Conservation (phyloP, 1,284 basidiomycete species). For the Entoloma clypeatum region DNA sequence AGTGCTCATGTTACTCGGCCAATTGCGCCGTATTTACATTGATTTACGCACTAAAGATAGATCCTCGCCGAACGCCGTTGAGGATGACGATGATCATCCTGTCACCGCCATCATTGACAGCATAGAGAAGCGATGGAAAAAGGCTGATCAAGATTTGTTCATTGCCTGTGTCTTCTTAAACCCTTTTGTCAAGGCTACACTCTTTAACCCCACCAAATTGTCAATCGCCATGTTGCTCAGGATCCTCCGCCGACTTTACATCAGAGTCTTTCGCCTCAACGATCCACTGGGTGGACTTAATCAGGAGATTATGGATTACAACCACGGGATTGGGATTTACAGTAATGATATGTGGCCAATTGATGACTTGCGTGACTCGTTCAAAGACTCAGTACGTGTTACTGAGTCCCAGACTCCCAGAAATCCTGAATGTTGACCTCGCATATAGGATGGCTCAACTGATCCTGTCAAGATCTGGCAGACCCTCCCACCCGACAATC, state of each 20-base stretch:
- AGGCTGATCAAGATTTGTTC: slow-evolving; percentile 10
- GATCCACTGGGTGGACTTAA: background rate
- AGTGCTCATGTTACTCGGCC: slow-evolving; percentile 7
- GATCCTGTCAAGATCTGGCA: background rate
- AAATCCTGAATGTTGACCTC: too few species aligned
- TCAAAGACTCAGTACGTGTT: background rate
- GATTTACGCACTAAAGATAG: background rate
- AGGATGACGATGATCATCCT: slow-evolving; percentile 3
- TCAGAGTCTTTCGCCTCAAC: background rate
- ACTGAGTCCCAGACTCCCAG: too few species aligned
- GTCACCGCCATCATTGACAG: slow-evolving; percentile 5
- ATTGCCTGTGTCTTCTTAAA: slow-evolving; percentile 7
- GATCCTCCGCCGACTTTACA: background rate
- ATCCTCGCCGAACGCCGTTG: background rate
- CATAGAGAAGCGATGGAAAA: slow-evolving; percentile 8
- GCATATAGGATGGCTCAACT: slow-evolving; percentile 1
- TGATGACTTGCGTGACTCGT: background rate
- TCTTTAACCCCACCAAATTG: background rate
- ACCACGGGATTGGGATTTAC: background rate
- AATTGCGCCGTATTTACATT: slow-evolving; percentile 3
- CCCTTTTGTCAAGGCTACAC: slow-evolving; percentile 2
- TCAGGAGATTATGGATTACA: background rate
- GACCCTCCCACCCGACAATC: background rate
- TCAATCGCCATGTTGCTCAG: background rate
- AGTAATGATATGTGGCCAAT: background rate